Evolutionary conservation across 202 grass and related monocot species (phyloP), one percentile per base, ranked within the genome.

Genomic region (Alloteropsis angusta): DNA sequence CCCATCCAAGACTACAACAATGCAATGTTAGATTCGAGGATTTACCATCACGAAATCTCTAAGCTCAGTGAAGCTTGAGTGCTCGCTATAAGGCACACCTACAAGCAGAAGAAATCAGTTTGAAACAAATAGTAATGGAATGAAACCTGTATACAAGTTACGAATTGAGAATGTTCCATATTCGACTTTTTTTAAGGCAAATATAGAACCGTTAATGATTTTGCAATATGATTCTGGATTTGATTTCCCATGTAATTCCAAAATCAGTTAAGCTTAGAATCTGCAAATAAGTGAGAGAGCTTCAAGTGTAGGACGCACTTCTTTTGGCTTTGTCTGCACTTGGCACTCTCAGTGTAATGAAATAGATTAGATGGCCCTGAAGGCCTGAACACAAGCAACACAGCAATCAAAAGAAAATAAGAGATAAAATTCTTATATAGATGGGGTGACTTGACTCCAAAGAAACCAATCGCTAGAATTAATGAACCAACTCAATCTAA

Each of bases 11-110:
- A 55, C 26, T 69, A 80, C 32, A 71, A 60, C 14, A 75, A 50
- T 75, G 62, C 70, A 83, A 46, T 10, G 59, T 13, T 19, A 52
- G 21, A 72, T 47, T 59, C 26, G 3, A 21, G 18, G 37, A 35
- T 57, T 77, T 91, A 94, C 92, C 89, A 74, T 95, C 74, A 92
- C 79, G 85, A 95, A 95, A 48, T 89, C 86, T 78, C 62, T 82
- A 42, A 95, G 81, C 65, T 89, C 89, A 37, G 60, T 83, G 45
- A 91, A 92, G 87, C 92, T 95, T 72, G 92, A 95, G 79, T 95
- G 92, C 50, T 95, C 86, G 0, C 92, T 95, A 74, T 95, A 95
- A 82, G 92, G 92, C 34, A 91, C 88, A 73, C 92, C 89, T 91
- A 75, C 47, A 88, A 83, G 60, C 47, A 72, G 44, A 70, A 78